phyloP scores from a whole-genome alignment of 2,329 filamentous ascomycete genomes.

The Aspergillus amoenus region DNA sequence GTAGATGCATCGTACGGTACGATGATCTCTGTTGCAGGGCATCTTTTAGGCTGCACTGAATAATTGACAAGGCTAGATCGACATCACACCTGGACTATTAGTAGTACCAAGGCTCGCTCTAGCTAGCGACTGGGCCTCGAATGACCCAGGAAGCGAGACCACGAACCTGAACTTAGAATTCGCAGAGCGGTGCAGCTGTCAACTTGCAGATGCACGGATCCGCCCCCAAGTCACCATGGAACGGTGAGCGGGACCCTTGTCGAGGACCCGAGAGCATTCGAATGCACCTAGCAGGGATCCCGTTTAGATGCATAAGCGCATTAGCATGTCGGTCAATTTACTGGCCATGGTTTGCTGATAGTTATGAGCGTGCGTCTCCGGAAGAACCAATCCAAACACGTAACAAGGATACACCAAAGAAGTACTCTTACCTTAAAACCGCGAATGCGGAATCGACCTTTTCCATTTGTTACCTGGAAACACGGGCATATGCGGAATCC shows the following conservation, averaged over 20 bases:
- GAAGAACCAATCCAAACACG: slow-evolving; percentile 27
- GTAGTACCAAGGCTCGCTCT: neutral
- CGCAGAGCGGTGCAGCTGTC: slow-evolving; percentile 19
- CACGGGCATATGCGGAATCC: slow-evolving; percentile 26
- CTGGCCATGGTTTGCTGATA: slow-evolving; percentile 26
- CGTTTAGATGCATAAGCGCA: slow-evolving; percentile 31
- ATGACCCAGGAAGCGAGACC: slow-evolving; percentile 1
- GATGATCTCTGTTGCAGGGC: slow-evolving; percentile 2
- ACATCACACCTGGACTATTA: neutral
- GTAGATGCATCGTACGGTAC: neutral
- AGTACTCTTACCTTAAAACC: slow-evolving; percentile 27
- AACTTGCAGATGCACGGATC: slow-evolving; percentile 27
- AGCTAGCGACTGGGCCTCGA: neutral
- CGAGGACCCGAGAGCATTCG: slow-evolving; percentile 12
- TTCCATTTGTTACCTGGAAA: slow-evolving; percentile 36
- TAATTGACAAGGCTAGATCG: neutral
- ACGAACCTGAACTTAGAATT: slow-evolving; percentile 4
- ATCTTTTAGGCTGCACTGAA: neutral
- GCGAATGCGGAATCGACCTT: slow-evolving; percentile 18
- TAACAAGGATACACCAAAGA: slow-evolving; percentile 16
- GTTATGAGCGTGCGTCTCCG: slow-evolving; percentile 23
- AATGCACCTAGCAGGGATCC: slow-evolving; percentile 17
- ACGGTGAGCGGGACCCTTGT: slow-evolving; percentile 13
- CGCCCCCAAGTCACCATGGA: slow-evolving; percentile 14
- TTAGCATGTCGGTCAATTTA: slow-evolving; percentile 20